These are phyloP conservation scores for Xenosphaeropsis pyriputrescens DNA, from an alignment of 2,329 filamentous ascomycete species.

Conservation along the genomic window DNA sequence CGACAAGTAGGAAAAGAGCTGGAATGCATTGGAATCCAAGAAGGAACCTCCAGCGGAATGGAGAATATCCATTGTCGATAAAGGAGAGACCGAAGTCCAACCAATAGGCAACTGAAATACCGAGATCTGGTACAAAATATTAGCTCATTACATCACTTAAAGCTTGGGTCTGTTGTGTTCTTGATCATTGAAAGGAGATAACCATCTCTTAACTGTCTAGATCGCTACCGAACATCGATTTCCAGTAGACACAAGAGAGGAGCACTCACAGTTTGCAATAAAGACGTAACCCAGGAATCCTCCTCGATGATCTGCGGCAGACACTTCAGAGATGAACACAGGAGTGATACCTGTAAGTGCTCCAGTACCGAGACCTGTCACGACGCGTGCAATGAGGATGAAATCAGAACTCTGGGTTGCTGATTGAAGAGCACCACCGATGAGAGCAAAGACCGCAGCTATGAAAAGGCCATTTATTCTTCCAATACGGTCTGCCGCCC, in stretches of 20 bases:
- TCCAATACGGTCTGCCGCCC: constrained; percentile 36
- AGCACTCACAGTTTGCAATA: constrained; percentile 10
- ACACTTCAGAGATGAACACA: constrained; percentile 14
- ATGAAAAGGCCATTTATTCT: constrained; percentile 33
- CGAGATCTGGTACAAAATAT: constrained; percentile 4
- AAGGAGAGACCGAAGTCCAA: constrained; percentile 23
- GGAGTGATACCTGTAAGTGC: constrained; percentile 17
- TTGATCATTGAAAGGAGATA: too few species aligned
- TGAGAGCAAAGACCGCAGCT: constrained; percentile 20
- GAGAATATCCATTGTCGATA: constrained; percentile 8
- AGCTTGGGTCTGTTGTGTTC: too few species aligned
- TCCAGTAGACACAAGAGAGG: too few species aligned
- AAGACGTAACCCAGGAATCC: constrained; percentile 16
- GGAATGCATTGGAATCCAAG: constrained; percentile 21
- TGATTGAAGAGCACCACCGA: constrained; percentile 13
- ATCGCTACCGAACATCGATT: too few species aligned
- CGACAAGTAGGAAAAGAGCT: constrained; percentile 22
- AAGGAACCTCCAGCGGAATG: constrained; percentile 16
- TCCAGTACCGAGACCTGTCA: constrained; percentile 18
- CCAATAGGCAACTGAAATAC: constrained; percentile 16
- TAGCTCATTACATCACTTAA: too few species aligned
- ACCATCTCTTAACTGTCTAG: too few species aligned
- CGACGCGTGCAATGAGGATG: constrained; percentile 17
- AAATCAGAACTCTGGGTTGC: constrained; percentile 12
- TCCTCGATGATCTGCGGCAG: constrained; percentile 14